Conservation (phyloP, 1,284 basidiomycete genomes). For the Naganishia albida region DNA sequence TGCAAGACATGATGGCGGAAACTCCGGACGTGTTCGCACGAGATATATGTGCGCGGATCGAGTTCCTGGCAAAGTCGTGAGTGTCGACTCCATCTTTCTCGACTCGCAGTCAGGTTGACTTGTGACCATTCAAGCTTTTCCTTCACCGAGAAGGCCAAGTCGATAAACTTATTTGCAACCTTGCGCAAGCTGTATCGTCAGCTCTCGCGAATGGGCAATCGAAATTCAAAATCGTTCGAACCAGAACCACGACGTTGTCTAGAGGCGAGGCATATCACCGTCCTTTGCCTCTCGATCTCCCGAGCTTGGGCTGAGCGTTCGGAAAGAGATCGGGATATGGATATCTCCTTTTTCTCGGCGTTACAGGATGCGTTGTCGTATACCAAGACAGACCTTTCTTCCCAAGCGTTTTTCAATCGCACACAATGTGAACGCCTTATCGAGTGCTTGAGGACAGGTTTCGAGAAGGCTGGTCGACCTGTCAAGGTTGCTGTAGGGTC, state of each 20-base stretch:
- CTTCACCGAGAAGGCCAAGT: constrained; percentile 5
- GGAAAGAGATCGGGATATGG: constrained; percentile 8
- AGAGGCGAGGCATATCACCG: constrained; percentile 11
- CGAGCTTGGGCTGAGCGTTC: background rate
- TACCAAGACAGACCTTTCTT: background rate
- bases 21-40: background rate
- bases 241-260: constrained; percentile 3
- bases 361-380: constrained; percentile 2
- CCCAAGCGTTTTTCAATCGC: constrained; percentile 2
- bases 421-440: constrained; percentile 14
- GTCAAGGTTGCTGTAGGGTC: constrained; percentile 17
- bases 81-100: background rate
- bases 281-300: constrained; percentile 10
- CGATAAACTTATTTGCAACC: constrained; percentile 13
- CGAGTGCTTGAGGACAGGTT: constrained; percentile 15
- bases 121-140: background rate
- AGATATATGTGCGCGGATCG: constrained; percentile 10
- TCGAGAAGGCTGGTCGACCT: constrained; percentile 6
- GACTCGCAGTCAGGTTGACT: background rate
- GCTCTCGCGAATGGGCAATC: background rate
- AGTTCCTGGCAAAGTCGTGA: constrained; percentile 14
- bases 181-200: constrained; percentile 6
- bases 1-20: constrained; percentile 11
- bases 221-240: background rate
- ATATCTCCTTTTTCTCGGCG: constrained; percentile 12